Base-by-base conservation (phyloP, 1,139 yeast species). In the Kodamaea suecica region DNA sequence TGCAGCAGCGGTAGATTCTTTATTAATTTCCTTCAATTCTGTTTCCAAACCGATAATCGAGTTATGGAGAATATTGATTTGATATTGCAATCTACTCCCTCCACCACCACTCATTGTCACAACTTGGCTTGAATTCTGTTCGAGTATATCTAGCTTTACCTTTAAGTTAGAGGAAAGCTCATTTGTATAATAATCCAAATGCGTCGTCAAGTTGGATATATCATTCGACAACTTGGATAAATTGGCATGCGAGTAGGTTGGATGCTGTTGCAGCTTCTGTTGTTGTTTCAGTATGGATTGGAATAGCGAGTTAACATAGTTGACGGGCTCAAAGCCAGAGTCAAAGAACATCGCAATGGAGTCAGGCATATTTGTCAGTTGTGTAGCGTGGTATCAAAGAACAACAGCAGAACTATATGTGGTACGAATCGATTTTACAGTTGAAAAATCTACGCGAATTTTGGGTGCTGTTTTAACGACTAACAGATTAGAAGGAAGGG, bases 141-240 rank as follows among this genome's bases (percentile, higher is more conserved):
- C 68, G 30, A 80, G 49, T 26, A 58, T 59, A 33, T 61, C 65
- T 39, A 80, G 61, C 34, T 70, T 69, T 10, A 61, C 50, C 45
- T 76, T 73, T 41, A 80, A 59, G 40, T 76, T 76, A 15, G 57
- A 58, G 0, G 80, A 68, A 12, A 80, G 53, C 42, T 76, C 78
- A 46, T 69, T 76, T 2, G 83, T 75, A 45, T 78, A 75, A 52
- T 70, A 78, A 50, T 82, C 86, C 38, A 81, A 55, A 45, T 79
- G 83, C 3, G 79, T 67, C 13, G 78, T 60, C 26, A 82, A 59
- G 20, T 55, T 59, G 29, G 64, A 58, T 29, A 66, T 55, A 30
- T 57, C 57, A 36, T 46, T 55, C 23, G 63, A 53, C 24, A 66
- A 44, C 29, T 52, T 51, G 14, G 59, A 49, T 33, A 43, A 37